Conservation (phyloP, 2,329 filamentous ascomycete species). For the Pseudogymnoascus sp. region DNA sequence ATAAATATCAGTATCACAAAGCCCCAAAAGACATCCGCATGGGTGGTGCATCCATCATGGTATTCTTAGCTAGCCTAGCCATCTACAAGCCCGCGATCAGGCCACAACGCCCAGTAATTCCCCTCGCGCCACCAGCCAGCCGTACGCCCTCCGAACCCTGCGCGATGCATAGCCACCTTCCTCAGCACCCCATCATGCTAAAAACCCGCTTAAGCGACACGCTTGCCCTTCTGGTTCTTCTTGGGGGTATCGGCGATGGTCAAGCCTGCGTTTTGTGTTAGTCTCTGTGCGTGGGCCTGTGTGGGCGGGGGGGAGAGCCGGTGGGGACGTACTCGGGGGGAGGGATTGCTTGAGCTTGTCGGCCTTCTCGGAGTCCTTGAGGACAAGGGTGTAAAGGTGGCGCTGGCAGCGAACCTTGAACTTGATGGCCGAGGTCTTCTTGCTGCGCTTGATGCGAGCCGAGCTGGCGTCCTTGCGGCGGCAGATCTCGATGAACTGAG, state of each 20-base stretch:
- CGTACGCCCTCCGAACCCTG: conserved; percentile 4
- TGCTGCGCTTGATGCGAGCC: conserved; percentile 94
- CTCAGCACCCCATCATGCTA: conserved; percentile 8
- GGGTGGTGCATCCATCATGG: conserved; percentile 10
- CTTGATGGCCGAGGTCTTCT: conserved; percentile 87
- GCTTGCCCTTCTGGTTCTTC: conserved; percentile 44
- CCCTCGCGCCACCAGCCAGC: conserved; percentile 5
- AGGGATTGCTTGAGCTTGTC: conserved; percentile 99
- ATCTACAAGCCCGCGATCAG: conserved; percentile 8
- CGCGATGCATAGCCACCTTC: conserved; percentile 1
- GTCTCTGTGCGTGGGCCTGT: conserved; percentile 27
- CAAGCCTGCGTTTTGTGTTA: conserved; percentile 36
- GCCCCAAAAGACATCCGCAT: not conserved
- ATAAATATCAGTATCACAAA: conserved; percentile 6
- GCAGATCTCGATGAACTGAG: conserved; percentile 99
- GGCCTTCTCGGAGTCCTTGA: conserved; percentile 98
- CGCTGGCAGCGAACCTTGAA: conserved; percentile 99
- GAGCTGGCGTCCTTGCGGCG: conserved; percentile 98
- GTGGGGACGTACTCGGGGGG: conserved; percentile 71
- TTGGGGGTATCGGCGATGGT: conserved; percentile 51
- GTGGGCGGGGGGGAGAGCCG: conserved; percentile 28
- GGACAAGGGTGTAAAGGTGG: conserved; percentile 94
- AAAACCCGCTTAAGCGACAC: conserved; percentile 22
- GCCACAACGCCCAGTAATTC: conserved; percentile 2
- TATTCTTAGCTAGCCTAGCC: conserved; percentile 10